phyloP scores from a whole-genome alignment of 1,284 basidiomycete species.

The Marasmius oreades region DNA sequence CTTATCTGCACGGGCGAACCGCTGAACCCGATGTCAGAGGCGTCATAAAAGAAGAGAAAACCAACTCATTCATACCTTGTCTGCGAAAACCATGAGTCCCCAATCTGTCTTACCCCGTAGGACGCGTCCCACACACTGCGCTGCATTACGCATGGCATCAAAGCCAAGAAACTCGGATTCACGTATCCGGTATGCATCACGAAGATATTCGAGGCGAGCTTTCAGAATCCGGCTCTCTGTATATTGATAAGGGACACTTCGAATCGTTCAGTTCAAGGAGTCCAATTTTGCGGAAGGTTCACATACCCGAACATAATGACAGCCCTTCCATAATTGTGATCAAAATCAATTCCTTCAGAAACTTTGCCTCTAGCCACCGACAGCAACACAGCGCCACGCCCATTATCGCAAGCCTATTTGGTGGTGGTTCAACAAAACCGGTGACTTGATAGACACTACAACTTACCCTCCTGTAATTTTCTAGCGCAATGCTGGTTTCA shows the following conservation, averaged over 20 bases:
- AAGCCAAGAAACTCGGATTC: slow-evolving; percentile 99
- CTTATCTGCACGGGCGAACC: slow-evolving; percentile 96
- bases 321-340: slow-evolving; percentile 98
- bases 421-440: background rate
- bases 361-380: slow-evolving; percentile 99
- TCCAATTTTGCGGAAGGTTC: slow-evolving; percentile 3
- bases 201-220: slow-evolving; percentile 94
- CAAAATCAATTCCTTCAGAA: slow-evolving; percentile 99
- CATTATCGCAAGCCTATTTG: slow-evolving; percentile 93
- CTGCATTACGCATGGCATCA: slow-evolving; percentile 99
- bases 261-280: slow-evolving; percentile 9
- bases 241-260: slow-evolving; percentile 95
- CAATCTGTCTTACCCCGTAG: slow-evolving; percentile 98
- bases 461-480: slow-evolving; percentile 91
- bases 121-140: slow-evolving; percentile 98
- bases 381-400: slow-evolving; percentile 92
- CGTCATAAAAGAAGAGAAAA: background rate
- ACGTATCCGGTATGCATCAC: slow-evolving; percentile 97
- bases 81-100: slow-evolving; percentile 99
- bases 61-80: slow-evolving; percentile 86
- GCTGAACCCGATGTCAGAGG: slow-evolving; percentile 42
- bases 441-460: background rate
- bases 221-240: slow-evolving; percentile 98
- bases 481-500: slow-evolving; percentile 96
- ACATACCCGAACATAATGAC: slow-evolving; percentile 99